Evolutionary conservation across 129 eudicot species (phyloP).

Genomic region (Flaveria trinervia): DNA sequence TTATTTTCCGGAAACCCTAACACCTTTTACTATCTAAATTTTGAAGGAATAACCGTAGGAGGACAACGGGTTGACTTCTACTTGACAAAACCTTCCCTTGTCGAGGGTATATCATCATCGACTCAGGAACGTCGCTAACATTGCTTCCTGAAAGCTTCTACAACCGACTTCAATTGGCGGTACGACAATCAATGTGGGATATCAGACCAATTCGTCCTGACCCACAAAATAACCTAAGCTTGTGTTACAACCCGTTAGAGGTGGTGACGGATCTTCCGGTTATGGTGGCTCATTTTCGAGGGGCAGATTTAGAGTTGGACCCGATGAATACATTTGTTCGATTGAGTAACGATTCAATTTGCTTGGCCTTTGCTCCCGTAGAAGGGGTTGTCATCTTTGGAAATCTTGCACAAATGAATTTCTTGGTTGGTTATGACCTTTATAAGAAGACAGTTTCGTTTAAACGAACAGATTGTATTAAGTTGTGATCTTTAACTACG

Average conservation of each 20-base stretch:
- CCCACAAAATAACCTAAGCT: not conserved
- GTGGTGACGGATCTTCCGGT: constrained; percentile 34
- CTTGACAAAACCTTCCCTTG: constrained; percentile 6
- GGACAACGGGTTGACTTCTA: constrained; percentile 28
- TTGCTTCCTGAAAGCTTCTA: constrained; percentile 34
- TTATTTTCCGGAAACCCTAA: constrained; percentile 23
- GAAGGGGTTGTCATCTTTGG: constrained; percentile 43
- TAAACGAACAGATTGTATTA: constrained; percentile 48
- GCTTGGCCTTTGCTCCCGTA: constrained; percentile 45
- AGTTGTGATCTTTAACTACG: constrained; percentile 19
- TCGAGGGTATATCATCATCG: constrained; percentile 39
- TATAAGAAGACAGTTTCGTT: constrained; percentile 48
- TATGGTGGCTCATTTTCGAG: constrained; percentile 40
- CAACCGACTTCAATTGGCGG: constrained; percentile 20
- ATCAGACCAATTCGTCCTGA: constrained; percentile 4
- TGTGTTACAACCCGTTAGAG: constrained; percentile 35
- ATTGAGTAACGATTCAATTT: constrained; percentile 33
- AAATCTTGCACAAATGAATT: constrained; percentile 54
- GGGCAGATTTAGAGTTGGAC: constrained; percentile 41
- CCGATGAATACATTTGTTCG: constrained; percentile 39
- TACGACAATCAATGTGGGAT: constrained; percentile 21
- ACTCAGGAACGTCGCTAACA: constrained; percentile 41
- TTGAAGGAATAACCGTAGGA: constrained; percentile 37
- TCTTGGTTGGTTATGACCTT: constrained; percentile 58
- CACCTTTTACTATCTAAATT: constrained; percentile 33